Conservation (phyloP, 2,329 filamentous ascomycete genomes). For the Pleomassaria siparia region DNA sequence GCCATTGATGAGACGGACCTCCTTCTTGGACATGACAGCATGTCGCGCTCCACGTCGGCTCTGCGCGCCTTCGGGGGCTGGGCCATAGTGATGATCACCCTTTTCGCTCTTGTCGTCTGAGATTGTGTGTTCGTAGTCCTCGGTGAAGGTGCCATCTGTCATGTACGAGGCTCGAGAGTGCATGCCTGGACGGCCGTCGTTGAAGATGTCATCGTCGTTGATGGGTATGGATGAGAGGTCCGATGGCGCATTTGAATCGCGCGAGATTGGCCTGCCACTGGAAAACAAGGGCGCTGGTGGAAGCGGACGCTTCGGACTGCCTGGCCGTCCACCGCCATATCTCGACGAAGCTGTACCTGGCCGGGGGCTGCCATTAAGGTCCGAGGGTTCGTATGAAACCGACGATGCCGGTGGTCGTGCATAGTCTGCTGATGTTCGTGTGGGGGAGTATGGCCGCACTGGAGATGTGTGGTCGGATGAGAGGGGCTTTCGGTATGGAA, state of each 20-base stretch:
- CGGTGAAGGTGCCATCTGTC: constrained; percentile 62
- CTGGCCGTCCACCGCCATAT: constrained; percentile 76
- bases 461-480: constrained; percentile 53
- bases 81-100: constrained; percentile 79
- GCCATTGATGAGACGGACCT: constrained; percentile 95
- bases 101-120: constrained; percentile 46
- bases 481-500: constrained; percentile 55
- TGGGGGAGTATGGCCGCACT: constrained; percentile 56
- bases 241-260: constrained; percentile 46
- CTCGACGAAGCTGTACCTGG: constrained; percentile 87
- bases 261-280: constrained; percentile 50
- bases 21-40: constrained; percentile 87
- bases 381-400: constrained; percentile 78
- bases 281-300: constrained; percentile 87
- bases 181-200: constrained; percentile 60
- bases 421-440: constrained; percentile 61
- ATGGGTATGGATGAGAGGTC: constrained; percentile 74
- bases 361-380: constrained; percentile 85
- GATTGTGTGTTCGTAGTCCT: constrained; percentile 31
- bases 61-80: constrained; percentile 83
- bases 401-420: constrained; percentile 69
- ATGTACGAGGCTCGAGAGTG: constrained; percentile 66
- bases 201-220: constrained; percentile 69
- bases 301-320: constrained; percentile 81
- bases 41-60: constrained; percentile 82